A percentile compares a stretch with the other conserved stretches of the same genome.
Evolutionary conservation across 164 flowering plant genomes (phyloP).

Genomic region (Aristolochia contorta): DNA sequence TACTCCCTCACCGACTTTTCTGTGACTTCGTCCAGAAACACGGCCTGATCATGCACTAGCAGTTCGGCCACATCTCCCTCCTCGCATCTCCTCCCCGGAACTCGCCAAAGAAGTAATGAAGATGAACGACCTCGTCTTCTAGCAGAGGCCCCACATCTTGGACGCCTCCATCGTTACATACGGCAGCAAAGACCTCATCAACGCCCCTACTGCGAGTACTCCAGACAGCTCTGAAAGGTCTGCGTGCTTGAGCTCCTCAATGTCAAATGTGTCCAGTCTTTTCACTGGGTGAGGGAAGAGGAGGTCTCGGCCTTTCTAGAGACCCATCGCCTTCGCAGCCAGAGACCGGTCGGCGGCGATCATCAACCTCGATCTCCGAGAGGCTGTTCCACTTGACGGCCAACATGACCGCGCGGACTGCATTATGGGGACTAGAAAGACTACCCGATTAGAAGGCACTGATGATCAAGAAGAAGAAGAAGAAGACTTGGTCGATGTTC

Average conservation of each 20-base stretch:
- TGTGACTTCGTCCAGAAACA: too few relatives aligned
- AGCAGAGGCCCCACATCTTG: too few relatives aligned
- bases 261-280: slow-evolving; percentile 19
- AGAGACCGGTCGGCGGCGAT: slow-evolving; percentile 8
- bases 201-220: slow-evolving; percentile 24
- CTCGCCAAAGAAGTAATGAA: too few relatives aligned
- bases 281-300: slow-evolving; percentile 15
- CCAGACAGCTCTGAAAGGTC: slow-evolving; percentile 24
- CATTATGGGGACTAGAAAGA: slow-evolving; percentile 13
- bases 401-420: slow-evolving; percentile 13
- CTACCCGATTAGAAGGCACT: too few relatives aligned
- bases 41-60: too few relatives aligned
- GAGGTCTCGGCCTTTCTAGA: slow-evolving; percentile 13
- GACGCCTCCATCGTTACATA: background rate
- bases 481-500: slow-evolving; percentile 9
- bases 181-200: slow-evolving; percentile 7
- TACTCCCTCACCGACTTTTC: too few relatives aligned
- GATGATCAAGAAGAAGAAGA: background rate
- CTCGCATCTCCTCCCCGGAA: too few relatives aligned
- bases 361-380: slow-evolving; percentile 21
- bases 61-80: too few relatives aligned
- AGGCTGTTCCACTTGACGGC: slow-evolving; percentile 8
- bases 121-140: too few relatives aligned
- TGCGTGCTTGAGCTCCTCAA: slow-evolving; percentile 23
- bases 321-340: slow-evolving; percentile 5